Evolutionary conservation across 139 green algal species (phyloP).

Genomic region (Dunaliella primolecta): DNA sequence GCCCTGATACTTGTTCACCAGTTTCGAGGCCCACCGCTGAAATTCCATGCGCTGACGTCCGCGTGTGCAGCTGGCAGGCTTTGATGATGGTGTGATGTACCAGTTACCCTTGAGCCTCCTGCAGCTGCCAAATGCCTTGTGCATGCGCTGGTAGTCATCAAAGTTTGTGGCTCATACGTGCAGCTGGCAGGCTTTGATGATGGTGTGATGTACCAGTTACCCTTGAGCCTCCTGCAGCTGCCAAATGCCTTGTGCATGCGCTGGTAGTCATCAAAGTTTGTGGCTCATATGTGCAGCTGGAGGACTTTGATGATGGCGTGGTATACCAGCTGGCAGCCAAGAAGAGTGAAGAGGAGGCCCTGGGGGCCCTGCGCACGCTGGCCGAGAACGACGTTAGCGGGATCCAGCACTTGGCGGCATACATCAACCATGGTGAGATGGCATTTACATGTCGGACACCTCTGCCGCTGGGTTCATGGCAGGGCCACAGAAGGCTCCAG

Average conservation of each 20-base stretch:
- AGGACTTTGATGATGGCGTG: slow-evolving; percentile 60
- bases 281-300: slow-evolving; percentile 14
- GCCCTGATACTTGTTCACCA: no score
- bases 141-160: not conserved
- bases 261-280: not conserved
- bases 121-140: not conserved
- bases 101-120: slow-evolving; percentile 35
- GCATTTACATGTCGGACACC: no score
- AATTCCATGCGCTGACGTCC: no score
- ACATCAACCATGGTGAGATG: slow-evolving; percentile 46
- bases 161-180: not conserved
- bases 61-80: no score
- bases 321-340: slow-evolving; percentile 52
- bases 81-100: slow-evolving; percentile 54
- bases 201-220: slow-evolving; percentile 50
- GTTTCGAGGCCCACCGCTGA: no score
- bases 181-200: slow-evolving; percentile 60
- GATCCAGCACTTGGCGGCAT: slow-evolving; percentile 52
- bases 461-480: no score
- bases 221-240: not conserved
- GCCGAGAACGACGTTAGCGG: slow-evolving; percentile 27
- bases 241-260: not conserved
- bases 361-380: slow-evolving; percentile 46
- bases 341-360: slow-evolving; percentile 45
- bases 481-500: no score